Evolutionary conservation across 208 protist species (phyloP), one percentile per base, ranked within the genome.

Genomic region (Balamuthia mandrillaris): DNA sequence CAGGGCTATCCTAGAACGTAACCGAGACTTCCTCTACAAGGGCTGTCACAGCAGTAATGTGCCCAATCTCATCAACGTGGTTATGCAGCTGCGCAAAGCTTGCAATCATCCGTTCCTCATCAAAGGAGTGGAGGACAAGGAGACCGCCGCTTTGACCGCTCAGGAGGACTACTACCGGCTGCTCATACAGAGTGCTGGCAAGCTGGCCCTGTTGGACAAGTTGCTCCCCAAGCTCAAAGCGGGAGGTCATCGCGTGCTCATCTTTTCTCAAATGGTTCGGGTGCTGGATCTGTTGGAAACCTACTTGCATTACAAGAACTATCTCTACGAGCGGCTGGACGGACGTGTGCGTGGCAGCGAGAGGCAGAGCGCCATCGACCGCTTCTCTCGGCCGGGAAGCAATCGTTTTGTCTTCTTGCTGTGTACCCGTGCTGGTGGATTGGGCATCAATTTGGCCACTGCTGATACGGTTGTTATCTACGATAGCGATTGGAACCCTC

Each of bases 141-240:
- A 88, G 68, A 44, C 83, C 35, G 61, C 84, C 49, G 96, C 98
- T 75, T 97, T 98, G 91, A 95, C 95, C 41, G 88, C 58, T 12
- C 52, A 90, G 27, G 97, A 98, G 89, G 92, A 97, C 37, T 98
- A 95, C 92, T 95, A 89, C 39, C 86, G 96, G 27, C 97, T 85
- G 4, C 49, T 95, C 14, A 87, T 94, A n/a, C 60, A 87, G 56
- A 81, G 77, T 3, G 58, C 74, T 35, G 90, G 87, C 5, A 98
- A 98, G 87, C 93, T 98, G 90, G 87, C 92, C 16, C 91, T 98
- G 37, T 90, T 98, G 7, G 96, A 97, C 90, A 93, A 95, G 56
- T 82, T 98, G 21, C 87, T 98, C 33, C 88, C 91, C 27, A 81
- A 88, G 47, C 90, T 98, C 18, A 91, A 93, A 45, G 88, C 52